Percentiles rank a stretch among this genome's conserved stretches.
Conservation (phyloP, 2,329 filamentous ascomycete species). For the Xenoacremonium recifei region DNA sequence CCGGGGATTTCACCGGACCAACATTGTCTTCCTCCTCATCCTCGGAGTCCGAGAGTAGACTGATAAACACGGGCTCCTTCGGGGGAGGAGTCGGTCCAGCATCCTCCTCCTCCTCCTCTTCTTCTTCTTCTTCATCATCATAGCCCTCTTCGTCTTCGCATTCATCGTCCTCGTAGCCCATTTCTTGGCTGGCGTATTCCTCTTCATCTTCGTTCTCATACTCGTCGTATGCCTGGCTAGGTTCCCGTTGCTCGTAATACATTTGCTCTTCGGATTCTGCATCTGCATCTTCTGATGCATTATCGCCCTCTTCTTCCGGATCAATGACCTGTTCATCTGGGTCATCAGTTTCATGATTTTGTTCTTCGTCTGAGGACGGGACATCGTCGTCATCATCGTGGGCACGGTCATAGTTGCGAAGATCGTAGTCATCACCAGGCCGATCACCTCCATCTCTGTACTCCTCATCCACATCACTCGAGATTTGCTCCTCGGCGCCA, state of each 20-base stretch:
- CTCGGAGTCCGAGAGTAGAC: conserved; percentile 46
- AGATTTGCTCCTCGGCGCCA: too few relatives aligned
- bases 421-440: conserved; percentile 33
- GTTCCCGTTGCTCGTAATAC: conserved; percentile 19
- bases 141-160: conserved; percentile 24
- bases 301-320: conserved; percentile 17
- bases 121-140: conserved; percentile 14
- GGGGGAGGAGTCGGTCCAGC: conserved; percentile 15
- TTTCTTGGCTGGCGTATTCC: conserved; percentile 24
- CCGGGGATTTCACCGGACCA: neutral
- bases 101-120: conserved; percentile 14
- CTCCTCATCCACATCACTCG: conserved; percentile 18
- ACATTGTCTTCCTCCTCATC: conserved; percentile 35
- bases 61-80: conserved; percentile 43
- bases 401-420: conserved; percentile 31
- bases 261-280: conserved; percentile 26
- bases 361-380: conserved; percentile 27
- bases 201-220: conserved; percentile 30
- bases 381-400: conserved; percentile 34
- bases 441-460: conserved; percentile 26
- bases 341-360: conserved; percentile 25
- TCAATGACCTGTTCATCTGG: conserved; percentile 20
- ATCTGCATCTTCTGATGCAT: too few relatives aligned
- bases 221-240: conserved; percentile 8
- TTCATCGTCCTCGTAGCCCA: conserved; percentile 27